These are phyloP conservation scores for Ilyonectria robusta DNA, from an alignment of 2,329 filamentous ascomycete genomes.

Conservation along the genomic window DNA sequence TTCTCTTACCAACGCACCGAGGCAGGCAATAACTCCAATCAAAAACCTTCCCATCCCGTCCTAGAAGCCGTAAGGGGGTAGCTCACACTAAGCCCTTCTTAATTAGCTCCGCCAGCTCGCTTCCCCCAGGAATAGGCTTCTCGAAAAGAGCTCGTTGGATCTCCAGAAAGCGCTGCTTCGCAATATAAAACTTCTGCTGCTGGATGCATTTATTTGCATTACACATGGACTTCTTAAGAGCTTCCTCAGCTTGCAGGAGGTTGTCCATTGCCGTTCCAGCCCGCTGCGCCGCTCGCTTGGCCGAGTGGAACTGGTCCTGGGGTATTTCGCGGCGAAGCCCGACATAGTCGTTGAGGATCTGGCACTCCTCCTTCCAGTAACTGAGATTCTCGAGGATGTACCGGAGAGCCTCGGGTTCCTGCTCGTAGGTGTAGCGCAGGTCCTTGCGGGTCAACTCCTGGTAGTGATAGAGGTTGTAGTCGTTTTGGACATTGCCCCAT, in stretches of 20 bases:
- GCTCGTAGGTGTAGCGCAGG: slow-evolving; percentile 32
- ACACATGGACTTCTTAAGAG: neutral
- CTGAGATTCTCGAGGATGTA: slow-evolving; percentile 18
- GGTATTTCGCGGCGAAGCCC: slow-evolving; percentile 28
- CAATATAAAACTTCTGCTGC: neutral
- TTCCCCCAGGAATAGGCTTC: no score
- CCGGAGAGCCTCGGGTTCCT: slow-evolving; percentile 13
- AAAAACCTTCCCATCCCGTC: no score
- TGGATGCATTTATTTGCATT: neutral
- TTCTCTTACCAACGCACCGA: no score
- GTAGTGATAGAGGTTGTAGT: slow-evolving; percentile 28
- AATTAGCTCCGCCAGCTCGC: no score
- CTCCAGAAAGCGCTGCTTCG: slow-evolving; percentile 4
- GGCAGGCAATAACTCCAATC: no score
- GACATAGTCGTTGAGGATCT: slow-evolving; percentile 38
- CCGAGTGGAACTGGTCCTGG: slow-evolving; percentile 7
- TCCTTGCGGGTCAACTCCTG: slow-evolving; percentile 19
- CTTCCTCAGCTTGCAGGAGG: neutral
- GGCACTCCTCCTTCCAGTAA: slow-evolving; percentile 29
- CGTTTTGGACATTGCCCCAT: slow-evolving; percentile 37
- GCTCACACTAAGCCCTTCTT: no score
- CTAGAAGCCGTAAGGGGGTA: no score
- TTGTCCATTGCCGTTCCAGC: slow-evolving; percentile 27
- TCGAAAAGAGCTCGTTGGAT: neutral
- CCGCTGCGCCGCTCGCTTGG: slow-evolving; percentile 33